Conservation (phyloP, 768 basidiomycete genomes). For the Collybia mongolica region DNA sequence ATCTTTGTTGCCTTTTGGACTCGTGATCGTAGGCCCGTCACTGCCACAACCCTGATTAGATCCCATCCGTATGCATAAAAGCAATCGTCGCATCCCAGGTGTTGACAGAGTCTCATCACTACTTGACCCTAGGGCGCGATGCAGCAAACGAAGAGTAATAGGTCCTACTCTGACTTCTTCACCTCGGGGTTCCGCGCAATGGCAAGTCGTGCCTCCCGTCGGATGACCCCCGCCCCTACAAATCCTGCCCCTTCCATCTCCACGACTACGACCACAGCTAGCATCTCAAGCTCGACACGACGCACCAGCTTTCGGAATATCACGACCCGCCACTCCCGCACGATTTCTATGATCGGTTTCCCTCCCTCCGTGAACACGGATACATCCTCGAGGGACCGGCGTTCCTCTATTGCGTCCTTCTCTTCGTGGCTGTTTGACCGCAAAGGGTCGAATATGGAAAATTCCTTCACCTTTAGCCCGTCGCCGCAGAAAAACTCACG, state of each 20-base stretch:
- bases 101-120: too few species aligned
- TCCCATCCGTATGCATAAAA: background rate
- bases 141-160: conserved; percentile 19
- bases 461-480: conserved; percentile 20
- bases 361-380: conserved; percentile 4
- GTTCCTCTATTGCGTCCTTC: conserved; percentile 32
- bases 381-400: conserved; percentile 16
- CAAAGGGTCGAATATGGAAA: conserved; percentile 16
- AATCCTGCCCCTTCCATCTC: background rate
- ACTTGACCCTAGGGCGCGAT: too few species aligned
- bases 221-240: background rate
- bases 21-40: conserved; percentile 12
- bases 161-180: conserved; percentile 47
- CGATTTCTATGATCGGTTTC: conserved; percentile 28
- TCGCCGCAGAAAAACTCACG: conserved; percentile 14
- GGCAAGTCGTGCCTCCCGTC: conserved; percentile 18
- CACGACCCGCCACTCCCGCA: conserved; percentile 20
- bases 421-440: conserved; percentile 35
- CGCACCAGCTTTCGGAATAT: conserved; percentile 14
- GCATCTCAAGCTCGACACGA: conserved; percentile 8
- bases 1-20: conserved; percentile 1
- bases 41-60: conserved; percentile 9
- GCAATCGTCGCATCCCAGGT: background rate
- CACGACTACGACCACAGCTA: background rate
- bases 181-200: conserved; percentile 43